Conservation (phyloP, 257 asterid species). For the Coffea eugenioides region DNA sequence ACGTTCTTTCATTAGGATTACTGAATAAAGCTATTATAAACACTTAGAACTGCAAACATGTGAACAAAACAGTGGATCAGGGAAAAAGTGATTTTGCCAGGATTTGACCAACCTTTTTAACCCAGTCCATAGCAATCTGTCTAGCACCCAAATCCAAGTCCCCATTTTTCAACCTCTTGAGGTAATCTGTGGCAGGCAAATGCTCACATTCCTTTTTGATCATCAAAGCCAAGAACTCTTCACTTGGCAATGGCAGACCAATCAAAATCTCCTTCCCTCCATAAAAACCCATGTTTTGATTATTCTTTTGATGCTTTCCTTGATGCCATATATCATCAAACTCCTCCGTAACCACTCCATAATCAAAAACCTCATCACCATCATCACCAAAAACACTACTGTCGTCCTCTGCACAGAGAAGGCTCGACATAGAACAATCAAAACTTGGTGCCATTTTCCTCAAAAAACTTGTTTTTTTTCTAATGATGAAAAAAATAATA, state of each 20-base stretch:
- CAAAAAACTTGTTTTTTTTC: not conserved
- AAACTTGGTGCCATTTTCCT: conserved; percentile 39
- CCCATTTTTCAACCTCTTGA: conserved; percentile 38
- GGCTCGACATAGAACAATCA: conserved; percentile 33
- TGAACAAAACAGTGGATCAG: not conserved
- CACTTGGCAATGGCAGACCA: conserved; percentile 35
- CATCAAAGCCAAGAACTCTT: conserved; percentile 38
- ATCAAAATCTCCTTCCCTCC: conserved; percentile 25
- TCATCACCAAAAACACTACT: conserved; percentile 29
- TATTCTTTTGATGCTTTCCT: conserved; percentile 20
- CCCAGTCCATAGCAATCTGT: conserved; percentile 43
- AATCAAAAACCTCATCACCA: conserved; percentile 15
- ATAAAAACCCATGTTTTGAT: conserved; percentile 15
- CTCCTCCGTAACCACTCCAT: conserved; percentile 15
- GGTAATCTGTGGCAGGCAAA: conserved; percentile 43
- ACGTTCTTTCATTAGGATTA: not conserved
- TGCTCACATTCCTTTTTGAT: conserved; percentile 34
- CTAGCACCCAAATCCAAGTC: conserved; percentile 39
- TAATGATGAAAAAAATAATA: not conserved
- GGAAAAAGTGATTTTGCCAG: conserved; percentile 4
- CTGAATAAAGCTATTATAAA: not conserved
- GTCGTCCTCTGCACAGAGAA: conserved; percentile 44
- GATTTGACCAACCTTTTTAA: conserved; percentile 36
- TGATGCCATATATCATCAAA: conserved; percentile 23
- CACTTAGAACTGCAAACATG: not conserved